phyloP scores from a whole-genome alignment of 495 filamentous ascomycete genomes.

The Clavariopsis aquatica region DNA sequence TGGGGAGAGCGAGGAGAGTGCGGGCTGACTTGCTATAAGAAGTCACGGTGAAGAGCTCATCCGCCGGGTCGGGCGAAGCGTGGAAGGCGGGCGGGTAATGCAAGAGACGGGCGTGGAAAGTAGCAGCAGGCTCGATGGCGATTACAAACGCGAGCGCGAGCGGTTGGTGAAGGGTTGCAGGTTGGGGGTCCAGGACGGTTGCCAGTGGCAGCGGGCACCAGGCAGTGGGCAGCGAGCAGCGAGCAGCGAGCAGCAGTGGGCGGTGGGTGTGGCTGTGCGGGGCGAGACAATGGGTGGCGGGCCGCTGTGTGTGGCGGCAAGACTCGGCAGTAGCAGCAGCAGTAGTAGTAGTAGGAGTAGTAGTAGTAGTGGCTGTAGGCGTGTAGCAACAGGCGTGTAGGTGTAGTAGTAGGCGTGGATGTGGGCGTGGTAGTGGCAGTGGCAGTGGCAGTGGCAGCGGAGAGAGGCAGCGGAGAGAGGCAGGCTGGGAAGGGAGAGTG shows the following conservation, averaged over 20 bases:
- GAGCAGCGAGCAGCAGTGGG: too few species aligned
- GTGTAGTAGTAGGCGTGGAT: too few species aligned
- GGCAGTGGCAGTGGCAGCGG: not conserved
- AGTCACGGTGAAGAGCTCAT: conserved; percentile 29
- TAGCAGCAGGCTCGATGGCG: conserved; percentile 18
- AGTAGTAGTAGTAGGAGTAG: too few species aligned
- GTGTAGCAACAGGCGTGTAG: too few species aligned
- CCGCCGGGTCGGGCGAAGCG: not conserved
- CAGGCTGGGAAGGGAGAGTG: not conserved
- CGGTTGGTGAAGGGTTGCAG: not conserved
- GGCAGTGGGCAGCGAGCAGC: too few species aligned
- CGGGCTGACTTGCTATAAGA: conserved; percentile 12
- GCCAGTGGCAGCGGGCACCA: not conserved
- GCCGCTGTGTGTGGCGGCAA: not conserved
- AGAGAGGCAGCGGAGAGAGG: not conserved
- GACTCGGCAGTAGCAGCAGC: not conserved
- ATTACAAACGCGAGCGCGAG: conserved; percentile 18
- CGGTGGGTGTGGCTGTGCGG: conserved; percentile 1
- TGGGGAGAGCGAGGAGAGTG: conserved; percentile 27
- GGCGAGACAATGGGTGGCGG: not conserved
- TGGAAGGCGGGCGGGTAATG: not conserved
- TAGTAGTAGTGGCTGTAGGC: too few species aligned
- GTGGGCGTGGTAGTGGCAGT: too few species aligned
- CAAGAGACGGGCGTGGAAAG: not conserved
- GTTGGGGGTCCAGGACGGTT: not conserved